Percentiles rank a stretch among this genome's conserved stretches.
Conservation (phyloP, 1,284 basidiomycete species). For the Leccinum pachyderme region DNA sequence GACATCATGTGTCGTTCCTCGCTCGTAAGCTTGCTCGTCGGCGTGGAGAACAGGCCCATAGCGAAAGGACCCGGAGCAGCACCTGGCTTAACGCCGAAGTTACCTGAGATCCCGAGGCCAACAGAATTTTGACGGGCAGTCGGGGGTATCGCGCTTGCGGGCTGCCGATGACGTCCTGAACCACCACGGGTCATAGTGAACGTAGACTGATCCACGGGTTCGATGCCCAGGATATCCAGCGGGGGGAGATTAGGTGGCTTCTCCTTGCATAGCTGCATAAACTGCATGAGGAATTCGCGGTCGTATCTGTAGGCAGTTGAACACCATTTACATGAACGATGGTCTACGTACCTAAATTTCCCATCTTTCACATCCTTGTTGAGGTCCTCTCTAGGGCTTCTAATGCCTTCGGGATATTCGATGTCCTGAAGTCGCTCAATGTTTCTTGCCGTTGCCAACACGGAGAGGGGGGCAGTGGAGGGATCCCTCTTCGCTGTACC, state of each 20-base stretch:
- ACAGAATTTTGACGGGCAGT: conserved; percentile 52
- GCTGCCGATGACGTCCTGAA: conserved; percentile 51
- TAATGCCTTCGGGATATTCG: conserved; percentile 81
- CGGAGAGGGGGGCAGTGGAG: neutral
- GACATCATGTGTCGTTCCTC: conserved; percentile 69
- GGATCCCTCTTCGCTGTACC: neutral
- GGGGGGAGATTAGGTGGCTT: conserved; percentile 90
- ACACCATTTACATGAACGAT: neutral
- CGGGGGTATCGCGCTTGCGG: conserved; percentile 41
- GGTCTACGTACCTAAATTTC: conserved; percentile 65
- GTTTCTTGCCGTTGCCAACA: conserved; percentile 33
- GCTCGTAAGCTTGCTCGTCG: conserved; percentile 58
- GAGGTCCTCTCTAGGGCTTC: conserved; percentile 82
- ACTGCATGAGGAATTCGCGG: conserved; percentile 96
- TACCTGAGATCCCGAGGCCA: conserved; percentile 50
- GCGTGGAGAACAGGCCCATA: conserved; percentile 76
- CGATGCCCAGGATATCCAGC: conserved; percentile 89
- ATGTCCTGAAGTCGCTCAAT: conserved; percentile 84
- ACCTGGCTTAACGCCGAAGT: conserved; percentile 42
- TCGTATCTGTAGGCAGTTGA: conserved; percentile 69
- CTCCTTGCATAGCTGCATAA: conserved; percentile 94
- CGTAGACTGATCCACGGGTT: conserved; percentile 59
- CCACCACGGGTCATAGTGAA: conserved; percentile 57
- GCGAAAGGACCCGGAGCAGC: conserved; percentile 42
- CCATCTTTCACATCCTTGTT: conserved; percentile 84